Evolutionary conservation across 139 green algal genomes (phyloP).

Genomic region (Micromonas commoda): DNA sequence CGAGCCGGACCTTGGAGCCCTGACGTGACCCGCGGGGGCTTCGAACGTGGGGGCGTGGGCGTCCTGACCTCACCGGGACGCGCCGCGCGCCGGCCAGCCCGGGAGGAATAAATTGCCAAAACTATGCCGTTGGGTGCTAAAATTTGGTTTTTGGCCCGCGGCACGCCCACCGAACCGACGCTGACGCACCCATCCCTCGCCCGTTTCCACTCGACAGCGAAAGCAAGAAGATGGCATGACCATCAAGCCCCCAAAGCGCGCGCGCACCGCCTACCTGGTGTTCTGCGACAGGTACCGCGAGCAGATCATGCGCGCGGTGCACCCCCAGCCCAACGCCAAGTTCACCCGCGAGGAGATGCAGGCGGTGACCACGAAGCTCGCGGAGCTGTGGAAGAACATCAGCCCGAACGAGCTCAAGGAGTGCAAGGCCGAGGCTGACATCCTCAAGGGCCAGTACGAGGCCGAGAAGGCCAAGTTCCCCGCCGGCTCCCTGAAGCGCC

Average conservation of each 20-base stretch:
- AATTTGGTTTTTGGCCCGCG: no score
- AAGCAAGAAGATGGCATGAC: background rate
- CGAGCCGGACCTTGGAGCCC: no score
- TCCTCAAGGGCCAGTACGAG: constrained; percentile 2
- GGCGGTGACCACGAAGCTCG: background rate
- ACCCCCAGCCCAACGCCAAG: background rate
- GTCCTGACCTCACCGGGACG: no score
- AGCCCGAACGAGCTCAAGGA: background rate
- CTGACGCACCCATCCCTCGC: background rate
- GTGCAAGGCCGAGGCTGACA: background rate
- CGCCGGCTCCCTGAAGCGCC: background rate
- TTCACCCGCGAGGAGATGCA: constrained; percentile 17
- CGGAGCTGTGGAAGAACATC: constrained; percentile 11
- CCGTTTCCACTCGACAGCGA: background rate
- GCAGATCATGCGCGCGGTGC: constrained; percentile 6
- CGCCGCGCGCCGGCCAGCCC: no score
- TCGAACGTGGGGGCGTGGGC: no score
- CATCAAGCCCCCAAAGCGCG: background rate
- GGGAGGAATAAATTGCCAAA: no score
- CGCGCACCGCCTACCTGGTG: constrained; percentile 2
- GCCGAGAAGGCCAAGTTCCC: background rate
- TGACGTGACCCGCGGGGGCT: no score
- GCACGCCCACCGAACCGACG: no score
- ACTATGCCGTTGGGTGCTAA: no score
- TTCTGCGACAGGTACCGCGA: constrained; percentile 1